These are phyloP conservation scores for Adenanthera pavonina DNA, from an alignment of 306 rosid genomes.

Conservation along the genomic window DNA sequence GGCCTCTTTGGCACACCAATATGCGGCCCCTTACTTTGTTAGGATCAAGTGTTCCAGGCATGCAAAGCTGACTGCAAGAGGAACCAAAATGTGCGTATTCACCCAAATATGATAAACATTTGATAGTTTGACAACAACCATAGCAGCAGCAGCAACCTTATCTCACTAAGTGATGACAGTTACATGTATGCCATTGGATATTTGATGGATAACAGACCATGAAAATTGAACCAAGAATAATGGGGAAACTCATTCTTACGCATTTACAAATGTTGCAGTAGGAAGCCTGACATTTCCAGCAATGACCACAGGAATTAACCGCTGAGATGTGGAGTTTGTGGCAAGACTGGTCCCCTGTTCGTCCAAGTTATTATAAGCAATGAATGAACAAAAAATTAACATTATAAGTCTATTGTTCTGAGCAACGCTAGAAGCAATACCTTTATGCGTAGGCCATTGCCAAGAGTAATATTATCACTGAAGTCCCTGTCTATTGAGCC, in stretches of 20 bases:
- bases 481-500: conserved; percentile 1
- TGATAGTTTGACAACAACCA: not conserved
- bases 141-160: too few relatives aligned
- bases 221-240: not conserved
- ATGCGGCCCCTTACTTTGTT: conserved; percentile 56
- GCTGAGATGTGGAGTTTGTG: conserved; percentile 29
- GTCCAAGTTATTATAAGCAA: too few relatives aligned
- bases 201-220: too few relatives aligned
- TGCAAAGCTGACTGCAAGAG: conserved; percentile 43
- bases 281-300: conserved; percentile 41
- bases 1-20: conserved; percentile 51
- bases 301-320: conserved; percentile 42
- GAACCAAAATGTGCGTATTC: not conserved
- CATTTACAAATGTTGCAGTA: not conserved
- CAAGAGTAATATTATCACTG: conserved; percentile 32
- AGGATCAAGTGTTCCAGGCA: conserved; percentile 50
- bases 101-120: too few relatives aligned
- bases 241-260: conserved; percentile 47
- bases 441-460: not conserved
- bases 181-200: too few relatives aligned
- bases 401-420: too few relatives aligned
- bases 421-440: not conserved
- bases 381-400: too few relatives aligned
- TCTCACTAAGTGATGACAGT: too few relatives aligned
- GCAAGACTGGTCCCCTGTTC: conserved; percentile 55